Percentiles rank a stretch among this genome's conserved stretches.
phyloP scores from a whole-genome alignment of 768 basidiomycete genomes.

The Trametes meyenii region DNA sequence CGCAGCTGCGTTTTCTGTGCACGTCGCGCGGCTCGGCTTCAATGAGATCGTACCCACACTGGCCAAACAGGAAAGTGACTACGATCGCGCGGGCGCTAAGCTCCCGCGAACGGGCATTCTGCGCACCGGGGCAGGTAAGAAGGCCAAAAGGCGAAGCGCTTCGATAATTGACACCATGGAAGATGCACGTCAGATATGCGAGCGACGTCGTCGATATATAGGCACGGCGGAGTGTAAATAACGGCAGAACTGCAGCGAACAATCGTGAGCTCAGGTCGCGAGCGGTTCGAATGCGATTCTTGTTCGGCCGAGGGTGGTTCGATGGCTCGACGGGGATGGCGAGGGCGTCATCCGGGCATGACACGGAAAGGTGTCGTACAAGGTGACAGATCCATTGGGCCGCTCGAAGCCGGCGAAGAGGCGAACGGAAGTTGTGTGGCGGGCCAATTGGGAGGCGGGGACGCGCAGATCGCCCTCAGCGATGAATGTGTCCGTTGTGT shows the following conservation, averaged over 20 bases:
- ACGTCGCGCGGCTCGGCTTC: not conserved
- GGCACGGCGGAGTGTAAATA: not conserved
- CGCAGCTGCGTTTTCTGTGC: not conserved
- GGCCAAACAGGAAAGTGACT: constrained; percentile 11
- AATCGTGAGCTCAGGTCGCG: too few relatives aligned
- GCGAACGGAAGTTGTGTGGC: not conserved
- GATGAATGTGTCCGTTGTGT: not conserved
- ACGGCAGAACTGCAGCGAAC: not conserved
- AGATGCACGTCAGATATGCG: constrained; percentile 5
- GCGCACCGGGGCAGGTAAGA: too few relatives aligned
- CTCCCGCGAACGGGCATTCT: not conserved
- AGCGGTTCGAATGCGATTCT: too few relatives aligned
- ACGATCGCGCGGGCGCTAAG: constrained; percentile 12
- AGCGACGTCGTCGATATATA: not conserved
- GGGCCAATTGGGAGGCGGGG: constrained; percentile 4
- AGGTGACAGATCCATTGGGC: not conserved
- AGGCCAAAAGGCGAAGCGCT: not conserved
- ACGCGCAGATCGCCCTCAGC: constrained; percentile 15
- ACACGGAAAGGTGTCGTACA: not conserved
- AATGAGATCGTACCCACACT: not conserved
- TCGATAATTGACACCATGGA: constrained; percentile 4
- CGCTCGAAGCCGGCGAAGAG: not conserved
- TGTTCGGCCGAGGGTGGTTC: not conserved
- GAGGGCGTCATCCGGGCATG: constrained; percentile 1
- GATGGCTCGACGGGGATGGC: not conserved